Percentiles rank a stretch among this genome's conserved stretches.
Evolutionary conservation across 1,284 basidiomycete species (phyloP).

Genomic region (Peniophora sp.): DNA sequence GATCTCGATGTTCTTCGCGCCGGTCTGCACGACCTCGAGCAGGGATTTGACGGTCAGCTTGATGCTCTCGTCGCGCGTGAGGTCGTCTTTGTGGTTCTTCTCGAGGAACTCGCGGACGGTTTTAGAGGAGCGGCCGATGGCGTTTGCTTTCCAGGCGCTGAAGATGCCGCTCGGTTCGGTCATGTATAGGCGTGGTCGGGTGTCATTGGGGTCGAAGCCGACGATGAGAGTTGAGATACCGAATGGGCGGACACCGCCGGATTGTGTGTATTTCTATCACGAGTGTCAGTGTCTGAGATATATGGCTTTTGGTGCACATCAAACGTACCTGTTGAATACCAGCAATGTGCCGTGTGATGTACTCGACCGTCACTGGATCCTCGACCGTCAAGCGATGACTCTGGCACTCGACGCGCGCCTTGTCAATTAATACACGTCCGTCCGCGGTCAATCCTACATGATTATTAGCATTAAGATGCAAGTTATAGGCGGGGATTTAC

Average conservation of each 20-base stretch:
- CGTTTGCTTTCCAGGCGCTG: constrained; percentile 99
- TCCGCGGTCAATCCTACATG: constrained; percentile 88
- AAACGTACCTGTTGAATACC: constrained; percentile 87
- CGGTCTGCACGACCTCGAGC: constrained; percentile 97
- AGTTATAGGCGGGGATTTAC: neutral
- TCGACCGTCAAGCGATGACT: constrained; percentile 96
- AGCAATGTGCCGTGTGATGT: constrained; percentile 96
- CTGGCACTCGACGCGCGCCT: constrained; percentile 96
- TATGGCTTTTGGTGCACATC: too few relatives aligned
- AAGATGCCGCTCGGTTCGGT: constrained; percentile 98
- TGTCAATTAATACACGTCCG: constrained; percentile 96
- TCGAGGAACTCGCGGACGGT: constrained; percentile 98
- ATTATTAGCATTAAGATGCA: constrained; percentile 1
- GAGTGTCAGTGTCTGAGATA: neutral
- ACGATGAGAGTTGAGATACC: constrained; percentile 96
- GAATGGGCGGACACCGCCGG: constrained; percentile 96
- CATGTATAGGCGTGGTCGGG: constrained; percentile 84
- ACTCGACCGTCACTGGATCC: constrained; percentile 97
- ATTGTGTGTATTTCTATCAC: constrained; percentile 89
- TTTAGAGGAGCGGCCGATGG: constrained; percentile 96
- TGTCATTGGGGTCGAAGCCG: constrained; percentile 94
- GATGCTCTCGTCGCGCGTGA: constrained; percentile 84
- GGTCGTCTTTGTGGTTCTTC: constrained; percentile 94
- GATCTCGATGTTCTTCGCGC: constrained; percentile 98
- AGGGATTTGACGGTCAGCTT: constrained; percentile 95